Evolutionary conservation across 2,329 filamentous ascomycete species (phyloP), one percentile per base, ranked within the genome.

Genomic region (Penicillium frequentans): DNA sequence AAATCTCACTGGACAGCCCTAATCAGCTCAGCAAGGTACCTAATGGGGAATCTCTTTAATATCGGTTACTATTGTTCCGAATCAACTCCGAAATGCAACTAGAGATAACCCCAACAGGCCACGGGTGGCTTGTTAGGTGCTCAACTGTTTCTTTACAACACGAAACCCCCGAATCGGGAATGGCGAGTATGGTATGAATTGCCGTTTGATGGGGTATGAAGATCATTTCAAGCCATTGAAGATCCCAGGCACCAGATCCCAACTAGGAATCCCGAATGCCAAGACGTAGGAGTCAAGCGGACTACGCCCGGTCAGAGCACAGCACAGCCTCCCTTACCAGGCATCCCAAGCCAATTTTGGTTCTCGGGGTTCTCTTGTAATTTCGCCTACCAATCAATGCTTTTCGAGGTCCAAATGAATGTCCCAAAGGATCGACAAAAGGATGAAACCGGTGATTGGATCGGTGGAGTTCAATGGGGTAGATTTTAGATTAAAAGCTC

Each of bases 361-460:
- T 13, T 42, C 4, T 42, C 19, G 39, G 39, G 39, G n/a, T 3
- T 42, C 19, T 42, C 19, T 42, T 42, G 19, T 8, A 19, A 11
- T 4, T n/a, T n/a, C 10, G 8, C 3, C n/a, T 19, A 39, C 39
- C 39, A 42, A 42, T 13, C 19, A 23, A 42, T 23, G 19, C 39
- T 21, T 23, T 23, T 23, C 19, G 2, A 23, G 4, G 23, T 42
- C 37, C 19, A n/a, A n/a, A 16, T 44, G 16, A 3, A 43, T 31
- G 21, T 5, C 7, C 45, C 29, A 44, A 19, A 52, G 35, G 53
- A 56, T 60, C 46, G 29, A 50, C 42, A 24, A 49, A 52, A 45
- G 52, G 46, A 37, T 58, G 53, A 55, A 49, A 61, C 56, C 54
- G 49, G 35, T 52, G 29, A 23, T n/a, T 37, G 24, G 57, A 62